Base-by-base conservation (phyloP, 768 basidiomycete species). In the Amylocystis lapponica region DNA sequence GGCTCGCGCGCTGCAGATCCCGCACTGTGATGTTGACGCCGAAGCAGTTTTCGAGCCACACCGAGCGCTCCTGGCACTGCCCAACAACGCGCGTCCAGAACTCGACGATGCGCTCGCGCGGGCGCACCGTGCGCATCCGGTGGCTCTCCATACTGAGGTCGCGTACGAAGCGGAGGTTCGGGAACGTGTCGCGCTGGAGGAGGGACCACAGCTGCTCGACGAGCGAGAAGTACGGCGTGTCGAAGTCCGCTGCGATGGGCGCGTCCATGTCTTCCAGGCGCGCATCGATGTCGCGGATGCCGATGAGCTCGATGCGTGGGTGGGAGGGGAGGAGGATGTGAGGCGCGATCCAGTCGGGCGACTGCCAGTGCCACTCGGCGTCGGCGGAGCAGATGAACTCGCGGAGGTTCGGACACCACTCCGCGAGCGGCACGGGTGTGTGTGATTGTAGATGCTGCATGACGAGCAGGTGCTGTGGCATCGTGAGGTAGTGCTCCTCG, bases 281-380 rank as follows among this genome's bases (percentile, higher is more conserved):
- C 47, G 74, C 71, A 59, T 84, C 79, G 55, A 86, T 78, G 51
- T 82, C 83, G 16, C 83, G 71, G 45, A 87, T 79, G 8, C 81
- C 85, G 43, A 86, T 86, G 41, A 86, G 69, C 58, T 78, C 63
- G 10, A 87, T 59, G 6, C 65, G 66, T 0, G 76, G 72, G 54
- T 87, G 85, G 1, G 76, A 58, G 14, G 83, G 81, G 17, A 87
- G 69, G 5, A 87, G 65, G 30, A 83, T 69, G 43, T 87, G 85
- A 3, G 85, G 83, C 12, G 85, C 81, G 53, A 86, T 86, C 85
- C 84, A 86, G 55, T 87, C 83, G 0, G 85, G 85, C 39, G 67
- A 71, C 51, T 78, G 72, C 85, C 85, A 86, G 49, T 86, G 82
- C 85, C 85, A 87, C 53, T 83, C 83, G 1, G 83, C 84, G 47